Base-by-base conservation (phyloP, 2,329 filamentous ascomycete species). In the Sclerotinia sclerotiorum region DNA sequence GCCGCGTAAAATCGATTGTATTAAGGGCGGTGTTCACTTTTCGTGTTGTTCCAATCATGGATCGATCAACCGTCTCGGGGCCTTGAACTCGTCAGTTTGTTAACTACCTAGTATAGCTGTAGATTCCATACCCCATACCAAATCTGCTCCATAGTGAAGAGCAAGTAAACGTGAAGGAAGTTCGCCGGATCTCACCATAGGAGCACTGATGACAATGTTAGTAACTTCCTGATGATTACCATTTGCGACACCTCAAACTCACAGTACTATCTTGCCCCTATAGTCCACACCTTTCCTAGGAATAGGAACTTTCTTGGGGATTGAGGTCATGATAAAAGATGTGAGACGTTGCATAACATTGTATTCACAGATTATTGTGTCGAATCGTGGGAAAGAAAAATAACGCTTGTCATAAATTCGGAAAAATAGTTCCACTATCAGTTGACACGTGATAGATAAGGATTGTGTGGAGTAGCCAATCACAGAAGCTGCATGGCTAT, bases 131-230 rank as follows among this genome's bases (percentile, higher is more conserved):
- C 90, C 94, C 94, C 95, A 99, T 73, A 99, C 95, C 21, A 99
- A 84, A 80, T 99, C 95, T 65, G 95, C 95, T 73, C 95, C 95
- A 79, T 99, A 98, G 77, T 96, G 91, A 70, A 99, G 87, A 44
- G 95, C 92, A 55, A 97, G 81, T 35, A 99, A 85, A 69, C 95
- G 89, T 51, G 92, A 95, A 3, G 95, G 94, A 70, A 97, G 83
- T 82, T 99, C 95, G 77, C 95, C 95, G n/a, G 93, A 97, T 74
- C 95, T 90, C 69, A 97, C 94, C 95, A 99, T 99, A 52, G 95
- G 95, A 70, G 95, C 95, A 72, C 65, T 67, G 15, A 35, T 35
- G 29, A 39, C 15, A 27, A 46, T n/a, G 21, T 67, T 44, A 67
- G 27, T 44, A 15, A 19, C 29, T n/a, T 24, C 7, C 24, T 6